Conservation (phyloP, 176 grass and related monocot species). For the Avena insularis region DNA sequence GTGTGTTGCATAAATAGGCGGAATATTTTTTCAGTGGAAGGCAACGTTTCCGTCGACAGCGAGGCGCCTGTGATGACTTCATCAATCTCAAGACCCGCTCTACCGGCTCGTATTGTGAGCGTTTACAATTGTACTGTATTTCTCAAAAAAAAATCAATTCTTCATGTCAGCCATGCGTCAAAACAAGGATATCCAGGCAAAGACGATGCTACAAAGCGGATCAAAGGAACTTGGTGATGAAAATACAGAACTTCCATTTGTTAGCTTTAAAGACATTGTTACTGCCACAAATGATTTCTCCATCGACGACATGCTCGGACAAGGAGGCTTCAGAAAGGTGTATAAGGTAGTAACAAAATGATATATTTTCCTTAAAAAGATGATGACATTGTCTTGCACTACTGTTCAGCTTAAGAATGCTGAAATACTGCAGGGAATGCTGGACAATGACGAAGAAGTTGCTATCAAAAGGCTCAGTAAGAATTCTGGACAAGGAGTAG, state of each 20-base stretch:
- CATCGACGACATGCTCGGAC: conserved; percentile 45
- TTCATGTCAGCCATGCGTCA: neutral
- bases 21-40: no score
- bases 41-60: no score
- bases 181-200: neutral
- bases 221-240: conserved; percentile 41
- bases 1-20: no score
- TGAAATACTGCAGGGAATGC: conserved; percentile 15
- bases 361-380: neutral
- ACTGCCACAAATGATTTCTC: conserved; percentile 59
- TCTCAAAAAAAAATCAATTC: neutral
- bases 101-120: no score
- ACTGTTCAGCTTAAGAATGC: conserved; percentile 5
- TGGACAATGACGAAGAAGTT: conserved; percentile 45
- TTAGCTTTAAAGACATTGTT: conserved; percentile 48
- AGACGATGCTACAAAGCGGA: neutral
- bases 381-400: no score
- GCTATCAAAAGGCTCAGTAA: conserved; percentile 58
- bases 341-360: conserved; percentile 53
- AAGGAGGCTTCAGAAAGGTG: conserved; percentile 64
- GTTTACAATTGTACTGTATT: no score
- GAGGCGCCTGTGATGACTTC: no score
- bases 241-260: conserved; percentile 44
- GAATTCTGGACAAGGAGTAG: conserved; percentile 55
- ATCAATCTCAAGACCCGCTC: no score